Evolutionary conservation across 106 monocot genomes (phyloP), one percentile per base, ranked within the genome.

Genomic region (Dioscorea dumetorum): DNA sequence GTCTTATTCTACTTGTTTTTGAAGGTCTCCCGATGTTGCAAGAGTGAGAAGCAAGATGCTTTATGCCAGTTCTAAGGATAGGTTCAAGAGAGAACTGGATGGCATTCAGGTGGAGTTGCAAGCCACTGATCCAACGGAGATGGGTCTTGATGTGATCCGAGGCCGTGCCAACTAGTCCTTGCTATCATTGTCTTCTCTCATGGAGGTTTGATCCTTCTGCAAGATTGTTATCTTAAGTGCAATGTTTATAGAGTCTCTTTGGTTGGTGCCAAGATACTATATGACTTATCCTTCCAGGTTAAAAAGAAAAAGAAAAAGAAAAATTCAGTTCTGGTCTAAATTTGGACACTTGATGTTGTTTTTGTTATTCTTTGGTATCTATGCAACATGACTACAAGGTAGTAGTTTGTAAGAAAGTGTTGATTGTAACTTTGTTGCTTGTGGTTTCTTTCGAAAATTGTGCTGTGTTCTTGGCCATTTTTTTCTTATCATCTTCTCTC

Each of bases 1-100:
- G 5, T 63, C 63, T 61, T 34, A 28, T 64, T 48, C 18, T 22
- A 12, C 8, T 34, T 63, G n/a, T 34, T 64, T 28, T 9, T 61
- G 50, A 72, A 78, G 77, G 77, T 78, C 77, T 53, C 77, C 77
- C 53, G 77, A 78, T 35, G 60, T 19, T 22, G 22, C 77, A 10
- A 71, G 71, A 50, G 76, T 77, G 64, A 70, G 76, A 70, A 70
- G 70, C 34, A 77, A 77, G 64, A 77, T 77, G 76, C 76, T 77
- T 6, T 76, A 76, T 70, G 76, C 76, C 14, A 76, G 76, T 62
- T 76, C 76, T 12, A 76, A 76, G 41, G 76, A 76, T 21, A 69
- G 76, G 33, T 76, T 76, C 62, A 76, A 70, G 69, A 76, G 76
- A n/a, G 76, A 76, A 63, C 23, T 76, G 63, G 76, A 76, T 57